Evolutionary conservation across 179 eudicot genomes (phyloP).

Genomic region (Beta corolliflora): DNA sequence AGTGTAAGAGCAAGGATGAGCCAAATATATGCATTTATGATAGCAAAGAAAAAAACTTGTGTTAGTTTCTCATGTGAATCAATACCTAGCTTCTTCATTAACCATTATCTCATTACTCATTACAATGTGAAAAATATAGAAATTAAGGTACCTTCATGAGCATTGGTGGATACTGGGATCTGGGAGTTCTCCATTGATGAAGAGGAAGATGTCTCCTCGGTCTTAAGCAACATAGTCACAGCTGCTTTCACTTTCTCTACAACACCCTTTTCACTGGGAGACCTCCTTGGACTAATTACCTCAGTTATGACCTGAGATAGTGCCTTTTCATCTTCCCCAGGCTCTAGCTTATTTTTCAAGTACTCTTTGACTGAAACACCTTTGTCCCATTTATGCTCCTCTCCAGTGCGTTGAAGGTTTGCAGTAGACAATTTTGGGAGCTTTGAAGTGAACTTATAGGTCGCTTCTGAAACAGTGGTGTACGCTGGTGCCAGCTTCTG

Average conservation of each 20-base stretch:
- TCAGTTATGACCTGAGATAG: constrained; percentile 78
- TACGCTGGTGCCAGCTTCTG: constrained; percentile 50
- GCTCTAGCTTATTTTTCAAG: constrained; percentile 70
- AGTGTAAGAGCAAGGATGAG: constrained; percentile 15
- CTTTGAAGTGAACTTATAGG: constrained; percentile 49
- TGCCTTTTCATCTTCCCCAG: constrained; percentile 80
- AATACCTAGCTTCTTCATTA: not conserved
- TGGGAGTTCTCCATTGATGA: constrained; percentile 17
- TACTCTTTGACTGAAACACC: constrained; percentile 83
- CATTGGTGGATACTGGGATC: constrained; percentile 48
- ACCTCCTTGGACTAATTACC: constrained; percentile 62
- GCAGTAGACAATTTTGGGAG: constrained; percentile 38
- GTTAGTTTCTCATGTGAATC: not conserved
- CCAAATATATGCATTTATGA: too few relatives aligned
- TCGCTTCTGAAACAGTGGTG: constrained; percentile 48
- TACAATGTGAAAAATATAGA: not conserved
- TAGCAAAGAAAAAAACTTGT: not conserved
- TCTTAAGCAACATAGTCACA: constrained; percentile 49
- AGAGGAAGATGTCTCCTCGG: constrained; percentile 25
- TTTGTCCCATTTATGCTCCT: constrained; percentile 40
- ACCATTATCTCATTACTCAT: not conserved
- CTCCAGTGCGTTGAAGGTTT: constrained; percentile 17
- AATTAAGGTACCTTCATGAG: constrained; percentile 42
- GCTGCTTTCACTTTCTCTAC: constrained; percentile 76
- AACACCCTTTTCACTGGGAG: constrained; percentile 49